Conservation (phyloP, 2,329 filamentous ascomycete genomes). For the Lachnellula arida region DNA sequence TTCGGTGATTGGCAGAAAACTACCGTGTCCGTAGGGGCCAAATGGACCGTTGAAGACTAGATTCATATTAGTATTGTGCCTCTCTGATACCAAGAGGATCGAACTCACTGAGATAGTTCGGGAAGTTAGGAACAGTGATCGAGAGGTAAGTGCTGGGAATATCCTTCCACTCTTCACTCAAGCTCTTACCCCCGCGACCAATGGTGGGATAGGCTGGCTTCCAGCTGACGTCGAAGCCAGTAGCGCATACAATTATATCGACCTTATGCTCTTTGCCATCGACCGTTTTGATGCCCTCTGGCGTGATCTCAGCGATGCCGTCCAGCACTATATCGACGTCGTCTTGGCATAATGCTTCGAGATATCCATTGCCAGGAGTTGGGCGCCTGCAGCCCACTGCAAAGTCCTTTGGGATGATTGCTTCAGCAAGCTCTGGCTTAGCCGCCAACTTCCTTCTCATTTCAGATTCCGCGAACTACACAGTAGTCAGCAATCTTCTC, state of each 20-base stretch:
- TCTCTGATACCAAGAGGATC: not conserved
- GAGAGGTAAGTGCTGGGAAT: constrained; percentile 18
- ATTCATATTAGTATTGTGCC: too few relatives aligned
- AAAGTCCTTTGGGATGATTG: constrained; percentile 64
- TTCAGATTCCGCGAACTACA: constrained; percentile 5
- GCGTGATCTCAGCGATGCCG: constrained; percentile 29
- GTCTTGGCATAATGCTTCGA: constrained; percentile 37
- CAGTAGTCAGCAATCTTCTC: too few relatives aligned
- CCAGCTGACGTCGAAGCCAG: too few relatives aligned
- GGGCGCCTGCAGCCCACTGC: constrained; percentile 76
- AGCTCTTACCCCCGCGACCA: constrained; percentile 7
- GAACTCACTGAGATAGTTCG: constrained; percentile 24
- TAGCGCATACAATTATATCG: too few relatives aligned
- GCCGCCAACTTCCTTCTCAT: constrained; percentile 21
- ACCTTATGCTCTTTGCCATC: constrained; percentile 4
- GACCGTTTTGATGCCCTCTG: constrained; percentile 30
- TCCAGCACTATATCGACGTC: constrained; percentile 27
- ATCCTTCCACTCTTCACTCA: constrained; percentile 18
- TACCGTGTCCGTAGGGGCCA: constrained; percentile 13
- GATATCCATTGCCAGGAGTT: constrained; percentile 30
- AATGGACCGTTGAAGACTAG: constrained; percentile 1
- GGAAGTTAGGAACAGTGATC: constrained; percentile 18
- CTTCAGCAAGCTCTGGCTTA: constrained; percentile 10
- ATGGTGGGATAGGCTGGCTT: constrained; percentile 6
- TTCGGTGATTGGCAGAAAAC: constrained; percentile 14